Base-by-base conservation (phyloP, 768 basidiomycete species). In the Mycena crocata region DNA sequence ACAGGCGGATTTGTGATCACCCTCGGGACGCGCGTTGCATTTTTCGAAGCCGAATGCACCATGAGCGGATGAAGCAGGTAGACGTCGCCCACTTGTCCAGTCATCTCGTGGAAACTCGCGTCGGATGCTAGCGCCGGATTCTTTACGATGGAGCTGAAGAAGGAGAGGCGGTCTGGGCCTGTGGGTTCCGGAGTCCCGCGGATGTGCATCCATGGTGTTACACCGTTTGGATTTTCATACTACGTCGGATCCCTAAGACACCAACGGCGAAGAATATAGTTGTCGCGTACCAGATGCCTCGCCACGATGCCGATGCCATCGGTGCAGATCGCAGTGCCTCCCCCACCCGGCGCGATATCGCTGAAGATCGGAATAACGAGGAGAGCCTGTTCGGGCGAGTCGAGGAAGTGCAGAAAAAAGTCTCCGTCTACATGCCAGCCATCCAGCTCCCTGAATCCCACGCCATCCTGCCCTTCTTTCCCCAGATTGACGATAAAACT, bases 1-100 rank as follows among this genome's bases (percentile, higher is more conserved):
- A 89, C 87, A 5, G 89, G 88, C 57, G 89, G 89, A 68, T 90
- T 91, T 46, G 89, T 89, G 73, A 90, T 90, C 58, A 91, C 79
- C 66, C 89, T 80, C 28, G 85, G 87, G 23, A 82, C 75, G 28
- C 89, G 84, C 42, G 85, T 77, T 69, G 85, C 79, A 72, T 90
- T 90, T 74, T 85, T 87, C 34, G 87, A 86, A 14, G 89, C 89
- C 15, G 88, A 86, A 70, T 90, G 90, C 68, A 89, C 74, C 87
- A 90, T 90, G 54, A 90, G 75, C 15, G 89, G 87, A 75, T 90
- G 88, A 78, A 89, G 78, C 42, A 90, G 79, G 23, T 89, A 84
- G 17, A 90, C 89, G 72, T 90, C 89, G n/a, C 89, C 89, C 45
- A 85, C 74, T 62, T 87, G 80, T 42, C 89, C 89, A 2, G 87